Conservation (phyloP, 73 alveolate species). For the Symbiodinium pilosum region DNA sequence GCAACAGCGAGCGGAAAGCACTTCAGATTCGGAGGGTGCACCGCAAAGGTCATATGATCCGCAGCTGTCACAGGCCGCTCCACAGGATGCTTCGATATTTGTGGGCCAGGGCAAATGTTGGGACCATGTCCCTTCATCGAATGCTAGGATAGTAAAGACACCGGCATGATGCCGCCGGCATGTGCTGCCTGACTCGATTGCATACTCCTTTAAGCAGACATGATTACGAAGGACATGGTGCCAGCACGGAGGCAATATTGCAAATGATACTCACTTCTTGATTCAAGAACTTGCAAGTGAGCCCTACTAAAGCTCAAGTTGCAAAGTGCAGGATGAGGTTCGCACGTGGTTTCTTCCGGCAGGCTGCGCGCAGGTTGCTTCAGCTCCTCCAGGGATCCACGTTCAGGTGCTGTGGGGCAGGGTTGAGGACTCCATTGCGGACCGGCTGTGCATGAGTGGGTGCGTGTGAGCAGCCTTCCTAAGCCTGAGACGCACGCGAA, state of each 20-base stretch:
- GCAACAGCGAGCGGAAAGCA: neutral
- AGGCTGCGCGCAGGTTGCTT: too few relatives aligned
- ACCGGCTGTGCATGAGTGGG: too few relatives aligned
- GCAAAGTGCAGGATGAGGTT: too few relatives aligned
- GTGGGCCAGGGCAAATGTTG: neutral
- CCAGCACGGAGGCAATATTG: neutral
- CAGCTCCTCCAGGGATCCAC: too few relatives aligned
- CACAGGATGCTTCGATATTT: neutral
- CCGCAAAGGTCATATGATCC: neutral
- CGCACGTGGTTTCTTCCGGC: too few relatives aligned
- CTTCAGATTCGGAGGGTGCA: neutral
- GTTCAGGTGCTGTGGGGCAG: too few relatives aligned
- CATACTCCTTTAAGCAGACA: neutral
- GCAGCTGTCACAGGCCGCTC: neutral
- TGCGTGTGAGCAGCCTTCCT: too few relatives aligned
- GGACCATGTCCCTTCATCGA: neutral
- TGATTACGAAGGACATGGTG: neutral
- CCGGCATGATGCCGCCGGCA: too few relatives aligned
- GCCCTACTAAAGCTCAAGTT: too few relatives aligned
- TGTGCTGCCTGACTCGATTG: neutral
- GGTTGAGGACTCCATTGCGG: too few relatives aligned
- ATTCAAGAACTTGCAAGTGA: too few relatives aligned
- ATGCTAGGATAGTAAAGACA: neutral
- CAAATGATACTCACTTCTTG: neutral
- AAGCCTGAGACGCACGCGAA: too few relatives aligned